A percentile compares a stretch with the other conserved stretches of the same genome.
These are phyloP conservation scores for Diaporthe sp. DNA, from an alignment of 2,329 filamentous ascomycete genomes.

Conservation along the genomic window DNA sequence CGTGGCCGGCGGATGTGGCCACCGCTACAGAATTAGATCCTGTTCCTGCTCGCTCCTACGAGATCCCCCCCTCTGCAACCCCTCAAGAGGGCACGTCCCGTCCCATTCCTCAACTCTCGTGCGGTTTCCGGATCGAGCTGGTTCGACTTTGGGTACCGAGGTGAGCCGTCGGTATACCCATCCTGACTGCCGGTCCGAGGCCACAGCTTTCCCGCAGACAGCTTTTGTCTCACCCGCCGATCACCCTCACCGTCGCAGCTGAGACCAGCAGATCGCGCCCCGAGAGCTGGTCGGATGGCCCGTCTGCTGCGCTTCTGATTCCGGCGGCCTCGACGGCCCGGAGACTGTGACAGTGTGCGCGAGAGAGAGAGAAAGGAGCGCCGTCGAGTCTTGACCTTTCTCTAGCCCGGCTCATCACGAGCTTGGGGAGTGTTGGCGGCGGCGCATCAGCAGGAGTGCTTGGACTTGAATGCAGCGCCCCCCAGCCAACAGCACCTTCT, in stretches of 20 bases:
- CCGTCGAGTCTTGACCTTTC: slow-evolving; percentile 1
- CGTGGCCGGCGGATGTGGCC: slow-evolving; percentile 34
- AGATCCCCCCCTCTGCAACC: slow-evolving; percentile 19
- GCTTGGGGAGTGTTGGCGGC: background rate
- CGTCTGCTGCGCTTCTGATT: slow-evolving; percentile 29
- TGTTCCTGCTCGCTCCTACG: slow-evolving; percentile 36
- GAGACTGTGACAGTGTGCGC: background rate
- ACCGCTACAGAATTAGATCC: slow-evolving; percentile 35
- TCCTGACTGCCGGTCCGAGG: slow-evolving; percentile 16
- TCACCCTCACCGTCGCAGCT: slow-evolving; percentile 21
- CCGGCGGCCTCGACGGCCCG: slow-evolving; percentile 31
- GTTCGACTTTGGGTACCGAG: slow-evolving; percentile 10
- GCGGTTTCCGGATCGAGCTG: slow-evolving; percentile 19
- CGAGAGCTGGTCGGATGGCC: slow-evolving; percentile 32
- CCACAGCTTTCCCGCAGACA: slow-evolving; percentile 23
- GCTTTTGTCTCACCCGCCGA: slow-evolving; percentile 29
- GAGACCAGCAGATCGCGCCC: slow-evolving; percentile 25
- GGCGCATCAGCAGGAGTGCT: slow-evolving; percentile 21
- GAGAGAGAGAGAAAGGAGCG: background rate
- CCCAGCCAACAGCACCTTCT: slow-evolving; percentile 34
- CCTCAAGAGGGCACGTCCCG: background rate
- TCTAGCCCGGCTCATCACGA: slow-evolving; percentile 21
- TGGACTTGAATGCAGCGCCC: slow-evolving; percentile 29
- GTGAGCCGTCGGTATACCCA: slow-evolving; percentile 17
- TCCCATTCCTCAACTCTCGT: slow-evolving; percentile 3